Conservation (phyloP, 78 protist genomes). For the Diacronema lutheri region DNA sequence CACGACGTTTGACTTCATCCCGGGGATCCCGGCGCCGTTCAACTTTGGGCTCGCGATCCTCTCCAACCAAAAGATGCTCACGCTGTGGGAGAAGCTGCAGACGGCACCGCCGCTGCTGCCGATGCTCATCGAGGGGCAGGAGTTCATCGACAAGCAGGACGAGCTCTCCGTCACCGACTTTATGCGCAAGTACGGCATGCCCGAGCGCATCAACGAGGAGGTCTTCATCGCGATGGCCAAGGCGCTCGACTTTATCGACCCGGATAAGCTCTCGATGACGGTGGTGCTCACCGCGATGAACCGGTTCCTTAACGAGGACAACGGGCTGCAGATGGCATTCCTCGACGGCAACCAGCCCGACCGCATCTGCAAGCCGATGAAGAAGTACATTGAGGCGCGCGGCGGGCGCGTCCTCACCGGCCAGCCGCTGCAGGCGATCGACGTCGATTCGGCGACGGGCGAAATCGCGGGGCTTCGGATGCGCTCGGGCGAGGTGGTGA, state of each 20-base stretch:
- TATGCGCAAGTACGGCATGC: slow-evolving; percentile 44
- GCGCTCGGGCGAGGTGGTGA: not conserved
- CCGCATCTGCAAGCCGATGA: slow-evolving; percentile 45
- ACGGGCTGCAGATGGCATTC: slow-evolving; percentile 46
- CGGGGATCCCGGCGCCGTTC: slow-evolving; percentile 45
- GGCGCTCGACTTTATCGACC: slow-evolving; percentile 52
- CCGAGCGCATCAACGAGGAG: slow-evolving; percentile 37
- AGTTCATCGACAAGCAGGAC: slow-evolving; percentile 5
- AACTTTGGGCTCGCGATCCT: slow-evolving; percentile 42
- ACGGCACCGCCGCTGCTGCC: slow-evolving; percentile 29
- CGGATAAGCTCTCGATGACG: slow-evolving; percentile 41
- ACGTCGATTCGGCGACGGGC: no score
- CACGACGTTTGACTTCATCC: slow-evolving; percentile 34
- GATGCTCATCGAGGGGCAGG: slow-evolving; percentile 36
- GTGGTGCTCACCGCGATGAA: slow-evolving; percentile 47
- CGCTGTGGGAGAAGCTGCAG: slow-evolving; percentile 43
- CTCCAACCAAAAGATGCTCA: slow-evolving; percentile 45
- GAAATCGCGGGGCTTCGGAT: not conserved
- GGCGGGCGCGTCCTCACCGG: slow-evolving; percentile 29
- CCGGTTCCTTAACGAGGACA: slow-evolving; percentile 27
- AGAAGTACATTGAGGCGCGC: slow-evolving; percentile 20
- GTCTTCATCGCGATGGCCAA: slow-evolving; percentile 48
- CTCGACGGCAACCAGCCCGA: slow-evolving; percentile 58
- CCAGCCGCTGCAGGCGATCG: not conserved
- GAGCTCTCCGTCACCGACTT: slow-evolving; percentile 5